Base-by-base conservation (phyloP, 805 yeast species). In the Teunomyces cretensis region DNA sequence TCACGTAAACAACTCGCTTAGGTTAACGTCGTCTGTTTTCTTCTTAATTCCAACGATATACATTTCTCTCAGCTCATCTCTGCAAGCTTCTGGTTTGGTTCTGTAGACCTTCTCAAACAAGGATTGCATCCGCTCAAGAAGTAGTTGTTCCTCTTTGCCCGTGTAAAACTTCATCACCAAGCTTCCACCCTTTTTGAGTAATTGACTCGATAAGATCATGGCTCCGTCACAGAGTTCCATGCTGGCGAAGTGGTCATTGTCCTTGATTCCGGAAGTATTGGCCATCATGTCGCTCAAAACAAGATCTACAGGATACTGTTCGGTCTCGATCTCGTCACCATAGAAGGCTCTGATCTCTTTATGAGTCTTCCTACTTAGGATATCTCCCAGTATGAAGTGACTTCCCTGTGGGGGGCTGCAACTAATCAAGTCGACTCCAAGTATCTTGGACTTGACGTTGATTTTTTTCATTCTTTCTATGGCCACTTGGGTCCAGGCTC, bases 171-270 rank as follows among this genome's bases (percentile, higher is more conserved):
- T 94, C 72, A 96, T 86, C 11, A 89, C 84, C 57, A 88, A 79
- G 9, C 70, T 57, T 0, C 99, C 99, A 22, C 79, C 79, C 4
- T 82, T 79, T 49, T 73, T 80, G 22, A 94, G 65, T n/a, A 87
- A 65, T 49, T 82, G 85, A 43, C 84, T 74, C 1, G 95, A 84
- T 41, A 91, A 75, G 6, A 88, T 74, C 42, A 94, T 63, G 0
- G 96, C 97, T 0, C 97, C 97, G 55, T 88, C 94, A 63, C 97
- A 92, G 24, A 92, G 69, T 58, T 91, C 91, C 88, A 94, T 85
- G 49, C 96, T 89, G 53, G 80, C 81, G 11, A 77, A 68, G 65
- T 92, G 98, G 62, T 92, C 99, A 51, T 80, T 79, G 33, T 86
- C 81, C 8, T 83, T 79, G 33, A 88, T 67, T 3, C 99, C 98